These are phyloP conservation scores for Pseudogymnoascus sp. DNA, from an alignment of 2,329 filamentous ascomycete genomes.

Conservation along the genomic window DNA sequence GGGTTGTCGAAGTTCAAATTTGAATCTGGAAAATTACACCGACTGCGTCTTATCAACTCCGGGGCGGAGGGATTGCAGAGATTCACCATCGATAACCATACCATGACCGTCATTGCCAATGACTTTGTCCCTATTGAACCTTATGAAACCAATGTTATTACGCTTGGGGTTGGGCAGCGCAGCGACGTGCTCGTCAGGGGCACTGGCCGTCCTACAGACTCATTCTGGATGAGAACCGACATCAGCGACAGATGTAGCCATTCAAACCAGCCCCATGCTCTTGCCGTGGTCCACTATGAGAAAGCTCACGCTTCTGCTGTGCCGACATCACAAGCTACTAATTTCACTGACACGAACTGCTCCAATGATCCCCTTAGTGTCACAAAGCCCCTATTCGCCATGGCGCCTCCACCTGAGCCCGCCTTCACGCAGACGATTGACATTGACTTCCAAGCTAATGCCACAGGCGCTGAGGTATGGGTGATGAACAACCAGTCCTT, in stretches of 20 bases:
- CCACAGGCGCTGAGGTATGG: slow-evolving; percentile 41
- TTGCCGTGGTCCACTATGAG: slow-evolving; percentile 61
- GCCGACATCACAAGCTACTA: slow-evolving; percentile 38
- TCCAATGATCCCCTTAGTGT: background rate
- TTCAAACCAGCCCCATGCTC: slow-evolving; percentile 42
- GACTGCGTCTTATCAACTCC: slow-evolving; percentile 42
- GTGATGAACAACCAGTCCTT: slow-evolving; percentile 44
- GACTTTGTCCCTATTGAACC: slow-evolving; percentile 52
- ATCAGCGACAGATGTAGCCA: slow-evolving; percentile 41
- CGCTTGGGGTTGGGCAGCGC: slow-evolving; percentile 49
- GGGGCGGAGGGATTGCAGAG: slow-evolving; percentile 41
- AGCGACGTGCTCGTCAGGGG: slow-evolving; percentile 36
- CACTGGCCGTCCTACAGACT: background rate
- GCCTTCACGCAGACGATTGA: slow-evolving; percentile 17
- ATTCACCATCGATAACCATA: slow-evolving; percentile 42
- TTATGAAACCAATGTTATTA: slow-evolving; percentile 38
- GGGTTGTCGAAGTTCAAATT: slow-evolving; percentile 34
- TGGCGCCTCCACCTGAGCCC: slow-evolving; percentile 16
- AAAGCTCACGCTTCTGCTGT: slow-evolving; percentile 41
- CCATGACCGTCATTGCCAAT: slow-evolving; percentile 59
- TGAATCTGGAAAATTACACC: slow-evolving; percentile 36
- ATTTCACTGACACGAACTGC: background rate
- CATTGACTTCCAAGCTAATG: slow-evolving; percentile 42
- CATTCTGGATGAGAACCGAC: slow-evolving; percentile 10
- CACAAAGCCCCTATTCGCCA: background rate